Base-by-base conservation (phyloP, 1,284 basidiomycete genomes). In the Boletus albobrunnescens region DNA sequence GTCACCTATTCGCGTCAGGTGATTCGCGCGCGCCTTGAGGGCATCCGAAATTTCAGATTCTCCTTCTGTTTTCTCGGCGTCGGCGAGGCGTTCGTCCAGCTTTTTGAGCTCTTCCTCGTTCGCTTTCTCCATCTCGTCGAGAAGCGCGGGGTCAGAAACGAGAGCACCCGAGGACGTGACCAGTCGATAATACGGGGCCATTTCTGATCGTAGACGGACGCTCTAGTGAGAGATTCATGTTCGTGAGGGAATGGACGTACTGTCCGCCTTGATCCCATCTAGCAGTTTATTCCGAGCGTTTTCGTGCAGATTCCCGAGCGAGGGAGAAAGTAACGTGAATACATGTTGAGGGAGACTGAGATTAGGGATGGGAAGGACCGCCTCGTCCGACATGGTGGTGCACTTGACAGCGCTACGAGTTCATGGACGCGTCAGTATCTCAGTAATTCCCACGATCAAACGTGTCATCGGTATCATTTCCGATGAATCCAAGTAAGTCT, bases 31-130 rank as follows among this genome's bases (percentile, higher is more conserved):
- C 1, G 87, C 87, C 50, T 87, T 81, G 46, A 96, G 73, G 5
- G 87, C 84, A 56, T 96, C 94, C 20, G 84, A 86, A 54, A 98
- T 89, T 67, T 99, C 95, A 9, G 87, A 87, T 69, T 98, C 94
- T 41, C 94, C 95, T 61, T 94, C 85, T 10, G 85, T 92, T 72
- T 92, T 88, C 71, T 93, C 80, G 0, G 94, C 93, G 57, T 94
- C 90, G 56, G 80, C 82, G 41, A 96, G 75, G 52, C 87, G 77
- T 54, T 84, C 81, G 44, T 96, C 89, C 8, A 98, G 72, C 53
- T 79, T 79, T 50, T 82, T 77, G 20, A 98, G 77, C 61, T 90
- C 82, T 33, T 79, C 82, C 45, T 77, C 71, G 67, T 98, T 98
- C 45, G 80, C 78, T 47, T 78, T 77, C 60, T 91, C 82, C 65